phyloP scores from a whole-genome alignment of 1,139 yeast species.

The Suhomyces ambrosiae region DNA sequence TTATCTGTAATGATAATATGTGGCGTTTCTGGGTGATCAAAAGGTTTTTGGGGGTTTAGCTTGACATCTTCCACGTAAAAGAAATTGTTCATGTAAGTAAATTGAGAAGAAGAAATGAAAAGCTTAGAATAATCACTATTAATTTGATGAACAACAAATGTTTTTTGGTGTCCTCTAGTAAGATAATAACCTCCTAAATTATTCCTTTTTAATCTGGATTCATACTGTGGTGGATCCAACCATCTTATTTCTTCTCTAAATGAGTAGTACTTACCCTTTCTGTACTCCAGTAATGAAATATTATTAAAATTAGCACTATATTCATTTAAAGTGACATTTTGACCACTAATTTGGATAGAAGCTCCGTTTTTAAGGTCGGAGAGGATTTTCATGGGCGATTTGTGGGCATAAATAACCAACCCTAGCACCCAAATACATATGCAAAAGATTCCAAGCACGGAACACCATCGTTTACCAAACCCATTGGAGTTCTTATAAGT shows the following conservation, averaged over 20 bases:
- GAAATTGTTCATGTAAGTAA: constrained; percentile 37
- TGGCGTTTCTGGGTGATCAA: constrained; percentile 26
- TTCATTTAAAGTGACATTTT: constrained; percentile 35
- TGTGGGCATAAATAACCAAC: constrained; percentile 34
- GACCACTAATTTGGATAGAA: constrained; percentile 27
- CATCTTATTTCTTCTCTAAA: constrained; percentile 27
- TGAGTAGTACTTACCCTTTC: constrained; percentile 29
- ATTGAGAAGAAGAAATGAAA: constrained; percentile 28
- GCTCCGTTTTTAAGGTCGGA: constrained; percentile 33
- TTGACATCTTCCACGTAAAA: constrained; percentile 31
- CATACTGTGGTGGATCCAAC: constrained; percentile 37
- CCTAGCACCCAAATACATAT: constrained; percentile 32
- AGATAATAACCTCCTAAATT: constrained; percentile 35
- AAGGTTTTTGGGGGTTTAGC: constrained; percentile 37
- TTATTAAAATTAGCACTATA: constrained; percentile 32
- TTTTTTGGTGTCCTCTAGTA: constrained; percentile 20
- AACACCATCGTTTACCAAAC: constrained; percentile 14
- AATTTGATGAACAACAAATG: constrained; percentile 26
- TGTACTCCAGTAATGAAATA: constrained; percentile 30
- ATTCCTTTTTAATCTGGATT: constrained; percentile 16
- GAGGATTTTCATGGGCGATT: constrained; percentile 24
- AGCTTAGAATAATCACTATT: constrained; percentile 21
- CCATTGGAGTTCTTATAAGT: constrained; percentile 22
- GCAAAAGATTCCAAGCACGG: constrained; percentile 6
- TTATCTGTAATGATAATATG: constrained; percentile 41